These are phyloP conservation scores for Boletus sp. DNA, from an alignment of 768 basidiomycete species.

Conservation along the genomic window DNA sequence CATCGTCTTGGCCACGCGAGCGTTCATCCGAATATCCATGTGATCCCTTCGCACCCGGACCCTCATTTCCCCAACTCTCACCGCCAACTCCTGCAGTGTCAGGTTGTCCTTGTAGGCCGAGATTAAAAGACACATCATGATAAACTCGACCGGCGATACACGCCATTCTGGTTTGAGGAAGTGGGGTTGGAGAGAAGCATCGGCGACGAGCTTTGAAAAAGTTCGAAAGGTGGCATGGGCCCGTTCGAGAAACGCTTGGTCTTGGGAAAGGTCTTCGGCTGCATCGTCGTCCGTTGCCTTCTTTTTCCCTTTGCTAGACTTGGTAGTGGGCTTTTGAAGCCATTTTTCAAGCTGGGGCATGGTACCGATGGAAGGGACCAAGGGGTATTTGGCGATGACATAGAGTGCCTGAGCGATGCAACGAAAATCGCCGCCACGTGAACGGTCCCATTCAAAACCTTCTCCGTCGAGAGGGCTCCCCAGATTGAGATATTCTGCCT, in stretches of 20 bases:
- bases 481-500: constrained; percentile 43
- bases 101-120: constrained; percentile 44
- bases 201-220: constrained; percentile 45
- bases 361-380: constrained; percentile 28
- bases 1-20: constrained; percentile 53
- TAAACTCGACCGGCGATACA: constrained; percentile 69
- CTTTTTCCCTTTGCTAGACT: constrained; percentile 22
- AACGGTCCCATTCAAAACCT: constrained; percentile 49
- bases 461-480: constrained; percentile 36
- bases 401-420: constrained; percentile 55
- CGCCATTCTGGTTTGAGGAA: constrained; percentile 45
- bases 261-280: constrained; percentile 24
- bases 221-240: constrained; percentile 46
- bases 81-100: constrained; percentile 39
- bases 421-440: constrained; percentile 56
- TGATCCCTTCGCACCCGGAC: constrained; percentile 51
- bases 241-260: constrained; percentile 33
- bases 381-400: constrained; percentile 45
- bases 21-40: constrained; percentile 66
- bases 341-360: constrained; percentile 49
- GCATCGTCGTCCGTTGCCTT: constrained; percentile 10
- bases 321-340: constrained; percentile 34
- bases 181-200: constrained; percentile 32
- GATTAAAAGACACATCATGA: constrained; percentile 55
- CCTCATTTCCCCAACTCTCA: constrained; percentile 52